phyloP scores from a whole-genome alignment of 257 asterid genomes.

The Coffea canephora region DNA sequence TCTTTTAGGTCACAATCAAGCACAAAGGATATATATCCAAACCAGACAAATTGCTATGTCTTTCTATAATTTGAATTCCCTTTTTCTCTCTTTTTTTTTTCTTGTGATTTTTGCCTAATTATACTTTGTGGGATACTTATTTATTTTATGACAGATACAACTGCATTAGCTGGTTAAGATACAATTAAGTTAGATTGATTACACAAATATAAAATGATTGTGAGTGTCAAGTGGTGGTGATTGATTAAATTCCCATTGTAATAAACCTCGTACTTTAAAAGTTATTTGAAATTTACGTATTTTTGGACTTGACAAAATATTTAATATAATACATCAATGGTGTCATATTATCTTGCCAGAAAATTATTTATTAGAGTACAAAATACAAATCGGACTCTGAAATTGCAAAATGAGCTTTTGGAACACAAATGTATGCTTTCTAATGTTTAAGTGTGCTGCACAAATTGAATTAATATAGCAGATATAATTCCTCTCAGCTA shows the following conservation, averaged over 20 bases:
- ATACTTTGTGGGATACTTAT: no score
- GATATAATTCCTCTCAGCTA: background rate
- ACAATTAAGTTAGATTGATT: background rate
- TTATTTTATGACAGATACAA: background rate
- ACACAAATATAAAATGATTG: background rate
- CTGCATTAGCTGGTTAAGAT: background rate
- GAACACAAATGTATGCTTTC: background rate
- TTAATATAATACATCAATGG: background rate
- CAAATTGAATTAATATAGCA: background rate
- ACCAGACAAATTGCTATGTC: background rate
- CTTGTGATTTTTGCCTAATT: no score
- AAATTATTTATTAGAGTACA: background rate
- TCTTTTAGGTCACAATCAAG: conserved; percentile 14
- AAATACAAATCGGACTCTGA: background rate
- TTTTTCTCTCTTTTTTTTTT: background rate
- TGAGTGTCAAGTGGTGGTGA: background rate
- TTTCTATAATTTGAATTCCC: background rate
- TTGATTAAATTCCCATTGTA: no score
- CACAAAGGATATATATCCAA: background rate
- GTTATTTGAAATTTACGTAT: no score
- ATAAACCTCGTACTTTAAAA: no score
- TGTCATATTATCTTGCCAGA: background rate
- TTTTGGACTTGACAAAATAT: no score
- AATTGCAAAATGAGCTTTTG: background rate
- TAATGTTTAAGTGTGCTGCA: background rate